phyloP scores from a whole-genome alignment of 2,329 filamentous ascomycete species.

The Leptosphaerulina australis region DNA sequence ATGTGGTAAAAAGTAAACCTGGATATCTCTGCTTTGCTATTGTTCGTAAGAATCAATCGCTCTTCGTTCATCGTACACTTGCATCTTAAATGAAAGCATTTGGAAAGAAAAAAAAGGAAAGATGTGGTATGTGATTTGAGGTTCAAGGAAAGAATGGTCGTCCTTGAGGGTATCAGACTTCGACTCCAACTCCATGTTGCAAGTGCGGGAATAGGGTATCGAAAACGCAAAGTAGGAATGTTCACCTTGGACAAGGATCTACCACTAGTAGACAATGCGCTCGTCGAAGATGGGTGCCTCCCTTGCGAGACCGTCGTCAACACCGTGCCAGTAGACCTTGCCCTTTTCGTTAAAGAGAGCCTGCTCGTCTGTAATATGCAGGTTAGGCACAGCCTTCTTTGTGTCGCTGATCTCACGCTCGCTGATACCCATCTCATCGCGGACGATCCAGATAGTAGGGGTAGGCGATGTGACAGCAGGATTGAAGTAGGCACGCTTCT shows the following conservation, averaged over 20 bases:
- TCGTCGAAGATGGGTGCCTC: constrained; percentile 54
- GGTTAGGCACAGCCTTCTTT: constrained; percentile 44
- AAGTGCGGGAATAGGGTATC: not conserved
- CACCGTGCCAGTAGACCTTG: constrained; percentile 50
- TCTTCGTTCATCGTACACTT: constrained; percentile 8
- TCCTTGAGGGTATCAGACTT: constrained; percentile 12
- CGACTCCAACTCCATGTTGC: constrained; percentile 5
- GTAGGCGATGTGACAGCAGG: constrained; percentile 53
- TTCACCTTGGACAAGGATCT: not conserved
- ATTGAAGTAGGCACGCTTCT: constrained; percentile 52
- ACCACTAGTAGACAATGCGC: constrained; percentile 41
- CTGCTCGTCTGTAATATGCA: constrained; percentile 54
- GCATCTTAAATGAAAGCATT: constrained; percentile 4
- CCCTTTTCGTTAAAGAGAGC: constrained; percentile 55
- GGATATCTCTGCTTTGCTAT: constrained; percentile 18
- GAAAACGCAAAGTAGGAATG: not conserved
- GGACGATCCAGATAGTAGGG: constrained; percentile 55
- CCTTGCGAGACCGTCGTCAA: constrained; percentile 48
- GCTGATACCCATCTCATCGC: constrained; percentile 52
- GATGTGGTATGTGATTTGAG: constrained; percentile 1
- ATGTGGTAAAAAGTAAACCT: constrained; percentile 7
- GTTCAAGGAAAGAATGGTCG: not conserved
- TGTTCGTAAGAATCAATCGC: constrained; percentile 3
- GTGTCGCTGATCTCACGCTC: constrained; percentile 52
- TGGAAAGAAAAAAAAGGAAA: constrained; percentile 13